Base-by-base conservation (phyloP, 306 rosid species). In the Mimosa bimucronata region DNA sequence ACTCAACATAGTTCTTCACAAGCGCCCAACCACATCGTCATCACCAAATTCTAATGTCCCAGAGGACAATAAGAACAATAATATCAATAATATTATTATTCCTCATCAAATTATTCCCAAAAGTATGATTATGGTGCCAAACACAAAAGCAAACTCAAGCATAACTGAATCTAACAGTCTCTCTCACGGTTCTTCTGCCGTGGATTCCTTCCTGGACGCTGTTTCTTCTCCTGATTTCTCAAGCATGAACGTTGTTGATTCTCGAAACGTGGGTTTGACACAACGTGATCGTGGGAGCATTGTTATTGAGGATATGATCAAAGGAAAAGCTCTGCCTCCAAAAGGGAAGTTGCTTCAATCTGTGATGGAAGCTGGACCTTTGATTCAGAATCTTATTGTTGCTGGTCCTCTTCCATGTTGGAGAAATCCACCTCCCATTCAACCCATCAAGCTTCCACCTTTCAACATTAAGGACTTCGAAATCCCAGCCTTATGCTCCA, bases 331-430 rank as follows among this genome's bases (percentile, higher is more conserved):
- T 6, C 78, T 95, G 78, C 98, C 98, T 70, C 87, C 76, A 82
- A 89, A 90, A 75, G 98, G 98, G 4, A 81, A 87, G 28, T 88
- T 95, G 15, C 50, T 92, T 75, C 88, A 92, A 42, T 84, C 98
- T 77, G 92, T 95, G 72, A 81, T 83, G 76, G 90, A 90, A 28
- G 89, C 98, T 16, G 98, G 98, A 29, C 97, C 98, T 8, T 81
- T 91, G 55, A 96, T 95, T 38, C 89, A 90, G 73, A 88, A 88
- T 0, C 70, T 92, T 26, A 85, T 95, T 2, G 85, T 92, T 16
- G 86, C 97, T 0, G 98, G 96, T 16, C 96, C 94, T 3, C 91
- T 95, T 82, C 98, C 98, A 3, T 82, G 62, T 9, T 95, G 98
- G 98, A 76, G 86, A 23, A 95, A 92, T 65, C 98, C 98, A 1